Evolutionary conservation across 148 eudicot genomes (phyloP), one percentile per base, ranked within the genome.

Genomic region (Fallopia convolvulus): DNA sequence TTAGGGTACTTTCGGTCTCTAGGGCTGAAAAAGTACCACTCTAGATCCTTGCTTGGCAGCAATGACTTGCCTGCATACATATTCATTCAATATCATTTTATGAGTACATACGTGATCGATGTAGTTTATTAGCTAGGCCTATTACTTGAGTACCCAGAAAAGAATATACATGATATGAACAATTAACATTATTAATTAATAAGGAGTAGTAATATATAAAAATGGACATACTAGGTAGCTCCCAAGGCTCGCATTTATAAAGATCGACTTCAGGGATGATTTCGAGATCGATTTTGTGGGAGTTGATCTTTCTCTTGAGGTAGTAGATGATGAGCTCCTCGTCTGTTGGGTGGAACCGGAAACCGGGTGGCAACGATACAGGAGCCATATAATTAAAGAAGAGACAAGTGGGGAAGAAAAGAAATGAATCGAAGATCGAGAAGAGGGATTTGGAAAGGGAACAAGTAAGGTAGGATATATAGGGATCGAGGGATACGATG

Each of bases 11-110:
- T 89, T 17, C 89, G 63, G 53, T 89, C 92, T 71, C 89, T 80
- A 21, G 89, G 90, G 66, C 93, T 86, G 72, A 83, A 89, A 71
- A 86, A 89, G 80, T 87, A 89, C 93, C 93, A 89, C 76, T 89
- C 93, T 79, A 89, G 77, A 77, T 89, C 93, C 77, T 86, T 87
- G 83, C 90, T 84, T 30, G 90, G 93, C 76, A 89, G 76, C 53
- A 84, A 79, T 10, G 93, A 89, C 79, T 86, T 87, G 33, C 88
- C 93, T 89, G 80, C 44, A 76, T 40, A n/a, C 7, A 55, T 3
- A 53, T 18, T 3, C 0, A 17, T 14, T 52, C 56, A 52, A 52
- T 14, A 52, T 52, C 7, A 44, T 44, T 44, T 44, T 44, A 6
- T 8, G 6, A 3, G 4, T 5, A 17, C 5, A 7, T 52, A 52